Evolutionary conservation across 2,329 filamentous ascomycete species (phyloP).

Genomic region (Talaromyces piceae): DNA sequence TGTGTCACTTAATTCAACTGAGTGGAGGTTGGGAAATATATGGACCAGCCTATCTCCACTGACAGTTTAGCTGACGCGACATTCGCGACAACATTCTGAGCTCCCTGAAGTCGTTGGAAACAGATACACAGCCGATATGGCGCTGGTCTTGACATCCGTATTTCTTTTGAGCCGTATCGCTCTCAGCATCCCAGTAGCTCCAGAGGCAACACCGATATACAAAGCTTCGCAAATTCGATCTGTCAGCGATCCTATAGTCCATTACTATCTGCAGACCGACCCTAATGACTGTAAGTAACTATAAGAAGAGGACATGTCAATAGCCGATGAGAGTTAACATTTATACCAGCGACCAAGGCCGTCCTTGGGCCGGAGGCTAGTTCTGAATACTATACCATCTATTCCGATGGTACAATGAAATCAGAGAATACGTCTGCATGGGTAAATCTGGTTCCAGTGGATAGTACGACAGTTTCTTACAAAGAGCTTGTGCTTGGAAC

Average conservation of each 20-base stretch:
- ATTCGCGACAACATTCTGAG: no score
- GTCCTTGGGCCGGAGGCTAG: constrained; percentile 47
- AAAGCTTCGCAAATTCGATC: constrained; percentile 38
- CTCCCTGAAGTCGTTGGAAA: no score
- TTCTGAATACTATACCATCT: constrained; percentile 45
- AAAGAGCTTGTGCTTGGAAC: constrained; percentile 44
- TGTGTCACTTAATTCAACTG: no score
- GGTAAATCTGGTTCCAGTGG: constrained; percentile 38
- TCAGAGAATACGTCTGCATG: constrained; percentile 43
- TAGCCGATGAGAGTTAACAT: background rate
- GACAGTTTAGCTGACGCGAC: no score
- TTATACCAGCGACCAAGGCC: constrained; percentile 21
- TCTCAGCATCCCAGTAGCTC: background rate
- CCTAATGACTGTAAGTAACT: constrained; percentile 32
- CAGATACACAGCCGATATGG: no score
- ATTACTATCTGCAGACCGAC: constrained; percentile 46
- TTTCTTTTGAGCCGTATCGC: background rate
- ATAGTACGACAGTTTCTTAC: constrained; percentile 41
- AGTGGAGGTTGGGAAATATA: no score
- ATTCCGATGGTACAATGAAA: constrained; percentile 38
- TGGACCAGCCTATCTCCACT: no score
- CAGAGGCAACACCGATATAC: background rate
- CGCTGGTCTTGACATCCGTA: no score
- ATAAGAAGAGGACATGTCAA: constrained; percentile 3
- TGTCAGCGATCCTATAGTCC: constrained; percentile 45